Conservation (phyloP, 306 rosid genomes). For the Gillenia trifoliata region DNA sequence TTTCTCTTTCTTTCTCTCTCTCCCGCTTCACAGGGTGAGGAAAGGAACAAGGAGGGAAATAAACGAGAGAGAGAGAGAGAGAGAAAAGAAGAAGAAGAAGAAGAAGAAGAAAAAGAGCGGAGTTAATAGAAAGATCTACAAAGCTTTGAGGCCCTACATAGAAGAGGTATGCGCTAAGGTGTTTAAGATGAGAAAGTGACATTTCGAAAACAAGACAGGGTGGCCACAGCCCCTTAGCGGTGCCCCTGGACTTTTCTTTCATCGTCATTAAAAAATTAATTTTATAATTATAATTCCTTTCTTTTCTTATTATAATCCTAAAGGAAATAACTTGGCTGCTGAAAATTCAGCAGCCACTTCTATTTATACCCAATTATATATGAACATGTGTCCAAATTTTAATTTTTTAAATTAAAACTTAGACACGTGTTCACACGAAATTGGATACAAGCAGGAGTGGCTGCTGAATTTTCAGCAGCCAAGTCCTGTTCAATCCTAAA, state of each 20-base stretch:
- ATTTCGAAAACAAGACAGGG: constrained; percentile 61
- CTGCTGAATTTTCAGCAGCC: too few relatives aligned
- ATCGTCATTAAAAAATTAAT: neutral
- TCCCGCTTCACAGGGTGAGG: neutral
- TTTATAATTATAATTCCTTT: neutral
- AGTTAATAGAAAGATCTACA: constrained; percentile 73
- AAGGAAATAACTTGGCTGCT: too few relatives aligned
- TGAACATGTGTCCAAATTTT: too few relatives aligned
- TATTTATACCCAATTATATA: too few relatives aligned
- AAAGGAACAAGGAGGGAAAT: neutral
- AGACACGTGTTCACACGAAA: too few relatives aligned
- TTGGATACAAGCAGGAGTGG: too few relatives aligned
- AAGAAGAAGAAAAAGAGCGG: constrained; percentile 12
- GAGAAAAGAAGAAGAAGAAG: neutral
- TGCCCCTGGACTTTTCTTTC: constrained; percentile 77
- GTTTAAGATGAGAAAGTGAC: constrained; percentile 76
- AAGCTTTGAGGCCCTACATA: constrained; percentile 69
- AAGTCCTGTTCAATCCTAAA: too few relatives aligned
- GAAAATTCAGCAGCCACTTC: too few relatives aligned
- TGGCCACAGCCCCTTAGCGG: constrained; percentile 77
- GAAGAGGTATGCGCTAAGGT: constrained; percentile 36
- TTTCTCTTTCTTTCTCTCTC: neutral
- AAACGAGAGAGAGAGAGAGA: neutral
- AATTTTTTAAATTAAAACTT: too few relatives aligned
- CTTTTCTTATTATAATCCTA: neutral